Evolutionary conservation across 2,329 filamentous ascomycete genomes (phyloP), one percentile per base, ranked within the genome.

Genomic region (Orbilia brochopaga): DNA sequence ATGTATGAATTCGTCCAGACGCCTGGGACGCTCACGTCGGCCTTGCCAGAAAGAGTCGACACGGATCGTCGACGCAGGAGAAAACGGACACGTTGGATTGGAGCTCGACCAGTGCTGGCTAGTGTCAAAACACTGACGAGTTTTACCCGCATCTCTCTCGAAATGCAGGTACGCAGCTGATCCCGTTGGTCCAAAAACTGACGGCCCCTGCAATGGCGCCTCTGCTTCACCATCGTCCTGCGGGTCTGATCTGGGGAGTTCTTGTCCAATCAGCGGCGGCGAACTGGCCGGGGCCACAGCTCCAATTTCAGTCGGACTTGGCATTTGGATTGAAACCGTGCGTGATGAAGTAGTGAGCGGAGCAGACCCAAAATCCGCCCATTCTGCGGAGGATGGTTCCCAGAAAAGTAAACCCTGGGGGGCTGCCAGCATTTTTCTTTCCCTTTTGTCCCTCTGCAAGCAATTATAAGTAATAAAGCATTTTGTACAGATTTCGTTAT

Each of bases 161-260:
- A 56, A 72, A 72, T 72, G 67, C 67, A 72, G 67, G 67, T 72
- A 72, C 67, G 64, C 54, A 72, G 66, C 67, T 65, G 32, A 72
- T 72, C 60, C 67, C 67, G 67, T 72, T 72, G 67, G 67, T 61
- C 67, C 60, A 72, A 65, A 65, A 60, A 60, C 60, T 72, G 67
- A 65, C 67, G 67, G 67, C 60, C 67, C 67, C 60, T 72, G 44
- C 44, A 23, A 48, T 48, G 67, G 67, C 67, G 67, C 67, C 67
- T 57, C 56, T 50, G 54, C 55, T 37, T 55, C 67, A 65, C 60
- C 67, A 61, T 72, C 21, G 67, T 61, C 64, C 55, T 72, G 67
- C 67, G 67, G 67, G 67, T 72, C 59, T 72, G 65, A 65, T 52
- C 57, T 57, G 67, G 50, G 54, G 46, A 32, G 5, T 11, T 7